Evolutionary conservation across 345 rosid genomes (phyloP).

Genomic region (Hibiscus mutabilis): DNA sequence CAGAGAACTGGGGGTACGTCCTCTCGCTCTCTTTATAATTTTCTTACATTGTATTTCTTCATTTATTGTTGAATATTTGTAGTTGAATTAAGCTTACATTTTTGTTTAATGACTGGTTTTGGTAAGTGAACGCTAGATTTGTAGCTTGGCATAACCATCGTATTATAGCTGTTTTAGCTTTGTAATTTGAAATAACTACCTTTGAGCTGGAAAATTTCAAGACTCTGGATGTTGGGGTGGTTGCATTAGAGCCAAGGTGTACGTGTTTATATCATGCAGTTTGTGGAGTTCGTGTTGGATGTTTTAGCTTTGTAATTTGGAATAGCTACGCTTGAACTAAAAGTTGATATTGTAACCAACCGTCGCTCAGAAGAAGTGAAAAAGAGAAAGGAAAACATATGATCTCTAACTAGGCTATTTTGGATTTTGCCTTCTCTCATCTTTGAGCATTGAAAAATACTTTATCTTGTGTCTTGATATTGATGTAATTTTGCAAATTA

Average conservation of each 20-base stretch:
- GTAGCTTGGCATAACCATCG: neutral
- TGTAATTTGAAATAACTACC: neutral
- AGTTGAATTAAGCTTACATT: neutral
- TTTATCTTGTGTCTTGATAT: neutral
- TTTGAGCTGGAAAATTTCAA: neutral
- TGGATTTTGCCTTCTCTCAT: neutral
- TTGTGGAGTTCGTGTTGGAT: neutral
- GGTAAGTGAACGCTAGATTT: neutral
- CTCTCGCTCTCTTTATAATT: neutral
- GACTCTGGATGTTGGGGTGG: neutral
- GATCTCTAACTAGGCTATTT: neutral
- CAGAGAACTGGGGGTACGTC: slow-evolving; percentile 90
- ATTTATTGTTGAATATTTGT: neutral
- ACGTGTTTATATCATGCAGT: neutral
- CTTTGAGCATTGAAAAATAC: neutral
- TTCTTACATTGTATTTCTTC: neutral
- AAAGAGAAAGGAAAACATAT: neutral
- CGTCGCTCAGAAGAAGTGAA: too few species aligned
- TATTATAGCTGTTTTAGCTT: slow-evolving; percentile 2
- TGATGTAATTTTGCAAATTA: neutral
- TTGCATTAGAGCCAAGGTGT: neutral
- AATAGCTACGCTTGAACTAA: neutral
- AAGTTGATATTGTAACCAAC: neutral
- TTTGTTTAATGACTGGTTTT: neutral
- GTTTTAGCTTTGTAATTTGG: slow-evolving; percentile 9